phyloP scores from a whole-genome alignment of 1,284 basidiomycete genomes.

The Pseudozyma sp. region DNA sequence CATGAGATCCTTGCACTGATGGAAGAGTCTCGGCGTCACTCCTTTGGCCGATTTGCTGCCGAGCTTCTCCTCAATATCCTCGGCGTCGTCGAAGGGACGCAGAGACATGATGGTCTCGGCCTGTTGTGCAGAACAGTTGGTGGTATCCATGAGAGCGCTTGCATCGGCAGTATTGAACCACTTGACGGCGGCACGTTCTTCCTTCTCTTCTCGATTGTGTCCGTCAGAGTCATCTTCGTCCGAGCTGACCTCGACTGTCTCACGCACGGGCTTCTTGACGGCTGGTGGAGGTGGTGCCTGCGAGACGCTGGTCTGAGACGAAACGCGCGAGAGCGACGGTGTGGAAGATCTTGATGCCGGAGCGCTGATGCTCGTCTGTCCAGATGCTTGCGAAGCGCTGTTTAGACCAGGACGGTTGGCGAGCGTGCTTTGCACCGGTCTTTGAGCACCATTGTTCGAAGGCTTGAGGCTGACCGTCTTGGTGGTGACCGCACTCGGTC shows the following conservation, averaged over 20 bases:
- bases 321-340: constrained; percentile 19
- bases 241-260: constrained; percentile 44
- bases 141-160: constrained; percentile 86
- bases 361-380: constrained; percentile 15
- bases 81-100: constrained; percentile 83
- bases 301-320: constrained; percentile 7
- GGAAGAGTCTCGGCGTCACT: constrained; percentile 88
- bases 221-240: constrained; percentile 59
- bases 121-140: constrained; percentile 85
- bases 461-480: constrained; percentile 40
- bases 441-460: constrained; percentile 13
- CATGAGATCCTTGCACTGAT: constrained; percentile 88
- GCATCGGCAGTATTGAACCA: constrained; percentile 85
- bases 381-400: constrained; percentile 9
- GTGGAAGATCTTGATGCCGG: constrained; percentile 26
- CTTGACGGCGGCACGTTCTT: constrained; percentile 69
- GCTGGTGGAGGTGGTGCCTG: constrained; percentile 2
- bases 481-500: constrained; percentile 30
- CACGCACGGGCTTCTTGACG: constrained; percentile 13
- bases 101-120: constrained; percentile 82
- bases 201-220: constrained; percentile 46
- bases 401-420: constrained; percentile 9
- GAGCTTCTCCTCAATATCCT: constrained; percentile 74
- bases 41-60: constrained; percentile 88
- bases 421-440: constrained; percentile 8